Percentiles rank a stretch among this genome's conserved stretches.
Evolutionary conservation across 2,329 filamentous ascomycete genomes (phyloP).

Genomic region (Aureobasidium sp.): DNA sequence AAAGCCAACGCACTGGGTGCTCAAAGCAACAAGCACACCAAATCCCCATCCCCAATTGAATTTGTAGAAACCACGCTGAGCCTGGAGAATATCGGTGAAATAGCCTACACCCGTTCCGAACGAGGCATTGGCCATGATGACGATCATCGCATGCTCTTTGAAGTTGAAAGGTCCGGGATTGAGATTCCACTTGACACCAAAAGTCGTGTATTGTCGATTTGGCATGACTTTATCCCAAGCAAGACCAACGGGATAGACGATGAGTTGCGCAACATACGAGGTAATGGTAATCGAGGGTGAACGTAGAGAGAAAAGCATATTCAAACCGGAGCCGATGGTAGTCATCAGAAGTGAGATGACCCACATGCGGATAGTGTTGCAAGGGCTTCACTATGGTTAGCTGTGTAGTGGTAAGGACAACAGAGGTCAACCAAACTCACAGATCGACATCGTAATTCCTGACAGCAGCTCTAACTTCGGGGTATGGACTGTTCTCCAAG

Average conservation of each 20-base stretch:
- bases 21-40: background rate
- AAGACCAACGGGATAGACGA: slow-evolving; percentile 36
- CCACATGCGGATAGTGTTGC: slow-evolving; percentile 57
- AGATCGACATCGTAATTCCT: slow-evolving; percentile 56
- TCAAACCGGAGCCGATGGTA: slow-evolving; percentile 50
- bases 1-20: slow-evolving; percentile 51
- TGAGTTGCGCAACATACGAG: slow-evolving; percentile 23
- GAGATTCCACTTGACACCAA: slow-evolving; percentile 48
- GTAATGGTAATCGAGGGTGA: slow-evolving; percentile 19
- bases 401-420: background rate
- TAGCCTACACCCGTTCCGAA: slow-evolving; percentile 44
- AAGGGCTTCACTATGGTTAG: slow-evolving; percentile 28
- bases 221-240: slow-evolving; percentile 50
- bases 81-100: slow-evolving; percentile 65
- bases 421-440: background rate
- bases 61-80: slow-evolving; percentile 64
- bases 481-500: slow-evolving; percentile 58
- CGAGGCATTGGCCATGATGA: slow-evolving; percentile 54
- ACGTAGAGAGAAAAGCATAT: slow-evolving; percentile 71
- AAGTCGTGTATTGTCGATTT: slow-evolving; percentile 42
- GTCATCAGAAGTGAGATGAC: slow-evolving; percentile 51
- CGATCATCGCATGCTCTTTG: slow-evolving; percentile 55
- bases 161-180: slow-evolving; percentile 52
- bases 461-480: slow-evolving; percentile 47
- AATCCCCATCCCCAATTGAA: slow-evolving; percentile 35